Evolutionary conservation across 805 yeast genomes (phyloP).

Genomic region (Suhomyces sp.): DNA sequence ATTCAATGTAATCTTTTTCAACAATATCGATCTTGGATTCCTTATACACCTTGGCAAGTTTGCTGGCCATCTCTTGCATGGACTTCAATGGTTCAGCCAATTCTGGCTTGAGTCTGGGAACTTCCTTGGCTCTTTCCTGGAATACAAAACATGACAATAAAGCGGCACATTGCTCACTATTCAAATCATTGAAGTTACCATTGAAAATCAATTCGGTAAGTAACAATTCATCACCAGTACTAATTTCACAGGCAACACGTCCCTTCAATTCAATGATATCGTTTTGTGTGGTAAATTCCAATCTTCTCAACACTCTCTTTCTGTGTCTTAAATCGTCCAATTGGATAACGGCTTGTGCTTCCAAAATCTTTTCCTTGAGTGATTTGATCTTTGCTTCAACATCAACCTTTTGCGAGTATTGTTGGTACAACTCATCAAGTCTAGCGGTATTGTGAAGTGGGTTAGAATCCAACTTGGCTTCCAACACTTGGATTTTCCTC

Average conservation of each 20-base stretch:
- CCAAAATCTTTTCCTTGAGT: constrained; percentile 64
- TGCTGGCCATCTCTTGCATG: constrained; percentile 86
- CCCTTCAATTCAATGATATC: constrained; percentile 97
- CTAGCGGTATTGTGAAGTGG: constrained; percentile 64
- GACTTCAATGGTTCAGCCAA: constrained; percentile 88
- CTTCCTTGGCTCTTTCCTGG: constrained; percentile 91
- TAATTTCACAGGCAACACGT: constrained; percentile 94
- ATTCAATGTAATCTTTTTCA: constrained; percentile 90
- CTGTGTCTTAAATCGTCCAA: constrained; percentile 91
- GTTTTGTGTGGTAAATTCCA: constrained; percentile 81
- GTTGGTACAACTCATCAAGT: constrained; percentile 59
- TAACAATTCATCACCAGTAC: constrained; percentile 83
- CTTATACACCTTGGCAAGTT: constrained; percentile 83
- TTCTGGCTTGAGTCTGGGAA: constrained; percentile 82
- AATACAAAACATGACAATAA: constrained; percentile 92
- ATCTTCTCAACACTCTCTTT: constrained; percentile 86
- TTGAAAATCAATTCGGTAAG: constrained; percentile 91
- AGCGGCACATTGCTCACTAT: constrained; percentile 90
- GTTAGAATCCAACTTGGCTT: constrained; percentile 67
- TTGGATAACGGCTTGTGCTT: constrained; percentile 90
- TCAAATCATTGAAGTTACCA: constrained; percentile 87
- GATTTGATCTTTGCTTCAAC: constrained; percentile 58
- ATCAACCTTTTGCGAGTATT: constrained; percentile 64
- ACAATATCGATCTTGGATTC: constrained; percentile 88
- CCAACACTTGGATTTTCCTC: constrained; percentile 79